Evolutionary conservation across 192 early-diverging fungal species (phyloP), one percentile per base, ranked within the genome.

Genomic region (Linnemannia schmuckeri): DNA sequence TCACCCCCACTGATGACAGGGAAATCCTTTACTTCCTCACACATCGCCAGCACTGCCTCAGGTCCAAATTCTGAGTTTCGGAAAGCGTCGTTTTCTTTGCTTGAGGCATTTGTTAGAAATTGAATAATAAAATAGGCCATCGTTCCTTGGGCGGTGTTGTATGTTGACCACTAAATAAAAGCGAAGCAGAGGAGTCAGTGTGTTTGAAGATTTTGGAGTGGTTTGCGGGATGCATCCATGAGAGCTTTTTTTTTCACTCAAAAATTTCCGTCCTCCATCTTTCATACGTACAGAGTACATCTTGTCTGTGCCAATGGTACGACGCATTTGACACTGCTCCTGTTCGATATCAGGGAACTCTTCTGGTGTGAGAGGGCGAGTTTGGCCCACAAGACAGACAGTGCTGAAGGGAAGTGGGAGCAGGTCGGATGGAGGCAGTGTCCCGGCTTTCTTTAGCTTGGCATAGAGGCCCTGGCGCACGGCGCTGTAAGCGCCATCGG

Each of bases 401-500:
- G 49, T 69, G 18, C 38, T 47, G 3, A 52, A 75, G 22, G 68
- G 73, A 22, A 82, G 52, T 1, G 41, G 49, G 24, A 57, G 55
- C 1, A 15, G 4, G 33, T 82, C 80, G 15, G 74, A 41, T 2
- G 2, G 8, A 7, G 74, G 80, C 10, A 82, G 20, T 1, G 24
- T 38, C 1, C n/a, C 40, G 2, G 27, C 33, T 9, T 76, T 33
- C 18, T 72, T 44, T 17, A 82, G 33, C 24, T 76, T 20, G 27
- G 70, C n/a, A 30, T 72, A 82, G 17, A 82, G 38, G 0, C 49
- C 24, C 40, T 76, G 74, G 42, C 85, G 80, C 3, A 88, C 76
- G 2, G 44, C 70, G 49, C 76, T 79, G 22, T 79, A 77, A 0
- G 78, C 76, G 33, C 86, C 85, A 73, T 89, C 89, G 0, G 79